Percentiles rank a stretch among this genome's conserved stretches.
Conservation (phyloP, 140 eudicot species). For the Cichorium intybus region DNA sequence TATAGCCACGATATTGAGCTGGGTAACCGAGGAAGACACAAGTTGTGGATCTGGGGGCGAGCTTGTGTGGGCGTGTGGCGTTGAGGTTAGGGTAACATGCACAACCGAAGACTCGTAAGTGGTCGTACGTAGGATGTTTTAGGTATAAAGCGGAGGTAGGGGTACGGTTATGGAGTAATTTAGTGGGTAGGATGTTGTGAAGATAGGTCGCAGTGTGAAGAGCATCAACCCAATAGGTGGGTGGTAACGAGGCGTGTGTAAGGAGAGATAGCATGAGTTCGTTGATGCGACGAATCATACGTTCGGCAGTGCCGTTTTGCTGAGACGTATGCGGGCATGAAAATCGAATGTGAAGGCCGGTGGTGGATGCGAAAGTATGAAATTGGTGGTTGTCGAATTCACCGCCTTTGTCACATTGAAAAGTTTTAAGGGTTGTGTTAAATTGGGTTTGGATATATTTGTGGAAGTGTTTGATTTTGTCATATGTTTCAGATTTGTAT, state of each 20-base stretch:
- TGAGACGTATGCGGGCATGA: background rate
- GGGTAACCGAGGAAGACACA: conserved; percentile 25
- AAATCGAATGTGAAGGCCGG: too few relatives aligned
- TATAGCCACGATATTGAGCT: background rate
- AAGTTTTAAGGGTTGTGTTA: too few relatives aligned
- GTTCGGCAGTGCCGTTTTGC: conserved; percentile 2
- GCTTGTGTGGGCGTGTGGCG: background rate
- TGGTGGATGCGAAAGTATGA: too few relatives aligned
- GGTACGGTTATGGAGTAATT: background rate
- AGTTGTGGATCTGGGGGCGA: background rate
- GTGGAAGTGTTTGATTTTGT: background rate
- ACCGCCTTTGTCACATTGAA: too few relatives aligned
- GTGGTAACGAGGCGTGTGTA: background rate
- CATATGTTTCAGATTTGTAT: background rate
- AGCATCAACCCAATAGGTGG: background rate
- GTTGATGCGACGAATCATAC: conserved; percentile 4
- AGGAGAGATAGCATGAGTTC: background rate
- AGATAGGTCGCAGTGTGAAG: background rate
- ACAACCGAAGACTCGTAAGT: conserved; percentile 7
- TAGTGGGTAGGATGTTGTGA: background rate
- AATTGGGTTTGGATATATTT: background rate
- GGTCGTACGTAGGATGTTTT: background rate
- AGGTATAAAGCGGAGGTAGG: background rate
- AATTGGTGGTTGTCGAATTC: too few relatives aligned
- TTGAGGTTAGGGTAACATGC: conserved; percentile 1